Percentiles rank a stretch among this genome's conserved stretches.
phyloP scores from a whole-genome alignment of 768 basidiomycete species.

The Pleurotus sapidus region DNA sequence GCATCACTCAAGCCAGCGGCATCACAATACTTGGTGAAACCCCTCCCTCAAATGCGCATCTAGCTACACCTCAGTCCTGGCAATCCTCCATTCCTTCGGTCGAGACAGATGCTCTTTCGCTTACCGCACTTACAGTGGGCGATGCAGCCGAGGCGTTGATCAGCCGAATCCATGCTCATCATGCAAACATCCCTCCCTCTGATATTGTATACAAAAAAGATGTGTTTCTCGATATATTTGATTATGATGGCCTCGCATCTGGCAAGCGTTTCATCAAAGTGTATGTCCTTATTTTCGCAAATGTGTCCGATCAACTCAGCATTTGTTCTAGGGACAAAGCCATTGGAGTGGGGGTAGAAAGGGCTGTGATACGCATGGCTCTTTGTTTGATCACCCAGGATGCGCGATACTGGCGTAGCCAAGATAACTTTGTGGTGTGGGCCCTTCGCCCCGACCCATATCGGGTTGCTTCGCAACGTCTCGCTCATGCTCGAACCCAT shows the following conservation, averaged over 20 bases:
- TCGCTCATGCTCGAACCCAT: neutral
- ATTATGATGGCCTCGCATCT: neutral
- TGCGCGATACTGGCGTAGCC: neutral
- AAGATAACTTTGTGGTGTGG: neutral
- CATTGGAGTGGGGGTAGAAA: neutral
- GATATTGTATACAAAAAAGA: neutral
- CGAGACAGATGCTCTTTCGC: neutral
- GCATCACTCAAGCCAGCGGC: too few relatives aligned
- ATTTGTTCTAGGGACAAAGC: neutral
- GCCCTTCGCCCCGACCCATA: neutral
- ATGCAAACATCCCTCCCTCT: neutral
- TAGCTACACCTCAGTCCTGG: too few relatives aligned
- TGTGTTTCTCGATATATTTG: neutral
- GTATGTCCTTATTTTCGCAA: neutral
- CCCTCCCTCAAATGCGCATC: conserved; percentile 8
- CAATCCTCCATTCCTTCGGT: neutral
- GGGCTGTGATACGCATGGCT: neutral
- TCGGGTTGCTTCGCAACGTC: neutral
- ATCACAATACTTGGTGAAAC: too few relatives aligned
- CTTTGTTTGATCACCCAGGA: neutral
- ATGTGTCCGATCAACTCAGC: neutral
- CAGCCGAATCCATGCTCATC: neutral
- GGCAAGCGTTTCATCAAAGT: neutral
- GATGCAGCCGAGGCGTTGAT: neutral
- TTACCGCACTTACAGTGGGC: neutral